phyloP scores from a whole-genome alignment of 345 rosid genomes.

The Rubroshorea leprosula region DNA sequence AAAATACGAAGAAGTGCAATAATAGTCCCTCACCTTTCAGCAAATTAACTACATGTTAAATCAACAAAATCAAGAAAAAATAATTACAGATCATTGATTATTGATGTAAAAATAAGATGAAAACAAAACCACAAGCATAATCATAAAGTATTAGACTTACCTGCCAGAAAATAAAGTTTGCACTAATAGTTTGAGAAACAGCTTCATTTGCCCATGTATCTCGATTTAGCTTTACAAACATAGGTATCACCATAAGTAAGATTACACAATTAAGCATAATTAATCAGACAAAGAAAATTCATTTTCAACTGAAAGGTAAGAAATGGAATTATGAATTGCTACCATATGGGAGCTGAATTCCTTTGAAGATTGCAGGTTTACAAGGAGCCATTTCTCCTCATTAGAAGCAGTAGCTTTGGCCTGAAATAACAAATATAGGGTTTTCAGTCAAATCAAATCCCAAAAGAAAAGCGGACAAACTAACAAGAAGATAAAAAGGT shows the following conservation, averaged over 20 bases:
- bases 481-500: neutral
- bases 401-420: conserved; percentile 72
- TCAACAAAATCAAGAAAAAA: neutral
- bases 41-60: too few relatives aligned
- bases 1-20: too few relatives aligned
- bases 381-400: conserved; percentile 92
- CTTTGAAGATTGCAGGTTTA: conserved; percentile 84
- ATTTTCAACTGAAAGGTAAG: neutral
- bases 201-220: conserved; percentile 99
- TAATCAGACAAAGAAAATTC: neutral
- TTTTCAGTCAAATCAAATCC: conserved; percentile 5
- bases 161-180: conserved; percentile 98
- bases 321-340: conserved; percentile 4
- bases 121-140: neutral
- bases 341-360: conserved; percentile 98
- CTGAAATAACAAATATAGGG: conserved; percentile 28
- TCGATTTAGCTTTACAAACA: conserved; percentile 76
- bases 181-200: conserved; percentile 76
- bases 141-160: conserved; percentile 28
- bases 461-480: neutral
- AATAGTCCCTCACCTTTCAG: too few relatives aligned
- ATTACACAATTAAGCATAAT: neutral
- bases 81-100: neutral
- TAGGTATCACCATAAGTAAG: conserved; percentile 2
- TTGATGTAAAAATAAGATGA: neutral